These are phyloP conservation scores for Neocucurbitaria cava DNA, from an alignment of 2,329 filamentous ascomycete genomes.

Conservation along the genomic window DNA sequence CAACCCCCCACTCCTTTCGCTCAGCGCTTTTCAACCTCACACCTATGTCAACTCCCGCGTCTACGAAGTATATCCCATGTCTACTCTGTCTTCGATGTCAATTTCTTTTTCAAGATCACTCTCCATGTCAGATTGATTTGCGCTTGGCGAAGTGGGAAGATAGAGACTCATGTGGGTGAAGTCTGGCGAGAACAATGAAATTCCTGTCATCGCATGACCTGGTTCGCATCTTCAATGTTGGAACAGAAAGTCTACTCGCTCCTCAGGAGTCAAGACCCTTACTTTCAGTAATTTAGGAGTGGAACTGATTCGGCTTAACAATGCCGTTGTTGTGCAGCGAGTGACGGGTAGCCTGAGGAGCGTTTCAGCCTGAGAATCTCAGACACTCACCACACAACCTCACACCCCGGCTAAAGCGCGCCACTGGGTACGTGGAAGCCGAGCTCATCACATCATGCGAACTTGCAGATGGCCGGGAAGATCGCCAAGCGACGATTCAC, in stretches of 20 bases:
- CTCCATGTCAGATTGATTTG: too few species aligned
- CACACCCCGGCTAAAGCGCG: conserved; percentile 17
- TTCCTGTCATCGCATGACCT: neutral
- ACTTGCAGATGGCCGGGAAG: conserved; percentile 2
- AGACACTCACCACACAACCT: conserved; percentile 23
- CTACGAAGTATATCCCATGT: too few species aligned
- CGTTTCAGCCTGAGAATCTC: conserved; percentile 35
- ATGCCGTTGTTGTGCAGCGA: neutral
- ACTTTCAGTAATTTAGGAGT: neutral
- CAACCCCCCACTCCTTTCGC: too few species aligned
- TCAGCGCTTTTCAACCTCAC: too few species aligned
- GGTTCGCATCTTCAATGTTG: neutral
- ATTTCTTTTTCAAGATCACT: too few species aligned
- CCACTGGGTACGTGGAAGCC: conserved; percentile 5
- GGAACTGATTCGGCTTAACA: neutral
- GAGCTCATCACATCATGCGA: conserved; percentile 20
- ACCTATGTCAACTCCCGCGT: too few species aligned
- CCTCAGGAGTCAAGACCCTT: neutral
- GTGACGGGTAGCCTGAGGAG: neutral
- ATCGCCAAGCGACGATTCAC: conserved; percentile 1
- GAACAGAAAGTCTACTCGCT: neutral
- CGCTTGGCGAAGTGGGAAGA: neutral
- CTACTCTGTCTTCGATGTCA: too few species aligned
- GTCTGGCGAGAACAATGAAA: neutral
- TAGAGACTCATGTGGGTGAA: neutral